Evolutionary conservation across 2,329 filamentous ascomycete species (phyloP).

Genomic region (Allantophomopsis cytisporea): DNA sequence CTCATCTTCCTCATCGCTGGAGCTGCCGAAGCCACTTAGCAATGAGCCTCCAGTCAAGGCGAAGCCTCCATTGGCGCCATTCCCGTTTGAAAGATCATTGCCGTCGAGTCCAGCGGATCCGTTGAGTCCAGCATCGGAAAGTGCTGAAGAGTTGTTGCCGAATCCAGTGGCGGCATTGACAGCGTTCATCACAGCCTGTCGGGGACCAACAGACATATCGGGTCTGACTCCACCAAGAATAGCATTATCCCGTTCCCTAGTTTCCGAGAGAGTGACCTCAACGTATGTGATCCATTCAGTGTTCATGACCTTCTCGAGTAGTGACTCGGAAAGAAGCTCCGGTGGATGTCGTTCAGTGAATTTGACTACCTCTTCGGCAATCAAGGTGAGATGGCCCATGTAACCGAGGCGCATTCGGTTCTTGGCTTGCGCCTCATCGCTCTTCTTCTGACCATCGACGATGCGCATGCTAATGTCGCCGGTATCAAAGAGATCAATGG

Average conservation of each 20-base stretch:
- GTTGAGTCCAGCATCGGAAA: constrained; percentile 71
- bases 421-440: constrained; percentile 71
- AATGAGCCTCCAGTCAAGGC: constrained; percentile 61
- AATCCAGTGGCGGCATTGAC: constrained; percentile 42
- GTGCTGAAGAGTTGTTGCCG: constrained; percentile 43
- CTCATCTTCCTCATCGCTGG: constrained; percentile 91
- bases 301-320: constrained; percentile 80
- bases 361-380: constrained; percentile 96
- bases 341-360: constrained; percentile 91
- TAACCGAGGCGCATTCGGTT: constrained; percentile 89
- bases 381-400: constrained; percentile 95
- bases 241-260: constrained; percentile 92
- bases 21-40: constrained; percentile 84
- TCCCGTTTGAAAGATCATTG: constrained; percentile 54
- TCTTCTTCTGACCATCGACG: constrained; percentile 76
- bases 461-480: constrained; percentile 86
- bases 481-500: constrained; percentile 84
- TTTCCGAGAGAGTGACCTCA: constrained; percentile 84
- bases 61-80: constrained; percentile 56
- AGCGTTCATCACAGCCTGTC: constrained; percentile 46
- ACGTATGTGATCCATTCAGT: constrained; percentile 91
- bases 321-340: constrained; percentile 69
- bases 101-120: constrained; percentile 32
- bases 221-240: constrained; percentile 91
- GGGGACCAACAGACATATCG: constrained; percentile 73